Evolutionary conservation across 2,329 filamentous ascomycete species (phyloP).

Genomic region (Neonectria faginata): DNA sequence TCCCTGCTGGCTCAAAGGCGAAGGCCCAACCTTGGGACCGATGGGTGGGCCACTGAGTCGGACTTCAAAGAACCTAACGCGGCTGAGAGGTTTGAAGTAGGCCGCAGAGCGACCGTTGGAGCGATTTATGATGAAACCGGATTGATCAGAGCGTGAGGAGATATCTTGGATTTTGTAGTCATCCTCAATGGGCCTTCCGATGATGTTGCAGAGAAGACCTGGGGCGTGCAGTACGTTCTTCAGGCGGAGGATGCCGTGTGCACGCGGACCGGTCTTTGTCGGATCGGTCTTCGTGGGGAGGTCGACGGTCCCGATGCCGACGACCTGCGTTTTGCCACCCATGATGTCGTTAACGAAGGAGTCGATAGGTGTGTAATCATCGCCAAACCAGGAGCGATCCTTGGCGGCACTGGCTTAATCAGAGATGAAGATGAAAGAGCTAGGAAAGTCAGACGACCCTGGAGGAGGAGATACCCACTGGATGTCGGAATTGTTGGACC

Average conservation of each 20-base stretch:
- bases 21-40: not conserved
- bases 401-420: constrained; percentile 8
- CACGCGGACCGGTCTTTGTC: not conserved
- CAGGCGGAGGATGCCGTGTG: not conserved
- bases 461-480: not conserved
- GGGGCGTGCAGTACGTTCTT: constrained; percentile 37
- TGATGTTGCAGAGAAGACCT: constrained; percentile 11
- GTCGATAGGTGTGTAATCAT: constrained; percentile 8
- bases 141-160: not conserved
- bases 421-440: not conserved
- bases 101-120: not conserved
- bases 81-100: not conserved
- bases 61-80: not conserved
- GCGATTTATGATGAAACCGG: not conserved
- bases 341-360: not conserved
- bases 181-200: not conserved
- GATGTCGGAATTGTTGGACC: not conserved
- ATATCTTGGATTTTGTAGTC: constrained; percentile 2
- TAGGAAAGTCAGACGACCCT: too few relatives aligned
- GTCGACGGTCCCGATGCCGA: constrained; percentile 19
- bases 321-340: not conserved
- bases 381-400: constrained; percentile 10
- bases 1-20: not conserved
- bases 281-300: constrained; percentile 10
- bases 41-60: not conserved